Base-by-base conservation (phyloP, 164 flowering plant species). In the Stephania cephalantha region DNA sequence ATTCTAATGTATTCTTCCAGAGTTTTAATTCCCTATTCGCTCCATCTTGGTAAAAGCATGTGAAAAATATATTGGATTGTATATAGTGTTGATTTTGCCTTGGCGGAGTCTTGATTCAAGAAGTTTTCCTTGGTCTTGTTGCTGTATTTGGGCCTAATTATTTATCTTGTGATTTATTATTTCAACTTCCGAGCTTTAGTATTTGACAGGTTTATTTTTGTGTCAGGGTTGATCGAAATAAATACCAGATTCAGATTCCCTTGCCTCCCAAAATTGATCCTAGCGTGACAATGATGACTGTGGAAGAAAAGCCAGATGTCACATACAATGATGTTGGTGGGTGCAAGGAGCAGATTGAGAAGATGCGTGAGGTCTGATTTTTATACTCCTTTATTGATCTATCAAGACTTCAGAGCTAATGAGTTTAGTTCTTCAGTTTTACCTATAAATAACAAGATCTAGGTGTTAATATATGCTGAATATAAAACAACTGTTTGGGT, bases 251-350 rank as follows among this genome's bases (percentile, higher is more conserved):
- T 76, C 98, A 96, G 83, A 96, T 94, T 76, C 98, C 98, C 0
- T 82, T 96, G 79, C 98, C 98, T 55, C 99, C 99, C 18, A 96
- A 94, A 75, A 94, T 96, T 78, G 97, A 96, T 79, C 99, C 98
- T 2, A 94, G 94, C 82, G 99, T 96, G 44, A 96, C 97, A 70
- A 94, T 96, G 99, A 96, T 96, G 99, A 94, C 99, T 0, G 98
- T 96, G 12, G 99, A 94, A 82, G 98, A 94, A 79, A 96, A 92
- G 81, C 98, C 98, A 1, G 98, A 96, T 84, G 99, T 94, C 30
- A 94, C 98, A 13, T 96, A 96, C 77, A 90, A 91, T 82, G 99
- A 96, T 86, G 97, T 94, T 83, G 98, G 97, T 82, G 99, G 99
- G 68, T 92, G 99, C 70, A 92, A 96, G 83, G 98, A 96, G 81